A percentile compares a stretch with the other conserved stretches of the same genome.
Conservation (phyloP, 2,329 filamentous ascomycete genomes). For the Aspergillus fischeri region DNA sequence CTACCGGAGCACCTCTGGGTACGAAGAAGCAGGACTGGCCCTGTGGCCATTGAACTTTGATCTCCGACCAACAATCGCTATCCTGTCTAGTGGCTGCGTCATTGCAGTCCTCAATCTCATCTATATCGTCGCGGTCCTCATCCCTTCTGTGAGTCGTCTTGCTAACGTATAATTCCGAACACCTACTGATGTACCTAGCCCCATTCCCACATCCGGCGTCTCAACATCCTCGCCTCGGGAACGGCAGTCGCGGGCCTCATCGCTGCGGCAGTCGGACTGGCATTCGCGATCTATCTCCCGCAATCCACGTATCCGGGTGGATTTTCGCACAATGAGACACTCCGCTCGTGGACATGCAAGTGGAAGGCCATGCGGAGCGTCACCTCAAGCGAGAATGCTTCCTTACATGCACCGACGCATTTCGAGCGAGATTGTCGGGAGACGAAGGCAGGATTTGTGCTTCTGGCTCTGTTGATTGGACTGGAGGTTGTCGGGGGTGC, state of each 20-base stretch:
- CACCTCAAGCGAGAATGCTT: constrained; percentile 9
- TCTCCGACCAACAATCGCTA: constrained; percentile 35
- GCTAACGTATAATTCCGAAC: neutral
- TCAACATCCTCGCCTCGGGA: constrained; percentile 31
- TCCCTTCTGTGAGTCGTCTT: constrained; percentile 32
- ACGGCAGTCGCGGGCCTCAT: constrained; percentile 35
- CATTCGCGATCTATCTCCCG: constrained; percentile 32
- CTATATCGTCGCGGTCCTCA: constrained; percentile 29
- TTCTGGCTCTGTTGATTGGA: constrained; percentile 34
- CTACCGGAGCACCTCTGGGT: constrained; percentile 36
- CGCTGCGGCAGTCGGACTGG: constrained; percentile 29
- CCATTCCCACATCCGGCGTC: constrained; percentile 29
- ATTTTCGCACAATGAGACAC: constrained; percentile 32
- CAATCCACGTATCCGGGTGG: constrained; percentile 25
- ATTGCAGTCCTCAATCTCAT: constrained; percentile 29
- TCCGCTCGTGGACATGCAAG: constrained; percentile 42
- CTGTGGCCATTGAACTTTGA: constrained; percentile 44
- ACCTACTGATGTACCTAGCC: constrained; percentile 23
- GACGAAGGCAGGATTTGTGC: constrained; percentile 31
- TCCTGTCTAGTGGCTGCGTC: constrained; percentile 35
- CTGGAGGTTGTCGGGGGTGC: constrained; percentile 32
- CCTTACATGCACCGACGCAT: constrained; percentile 25
- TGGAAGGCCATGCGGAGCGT: constrained; percentile 25
- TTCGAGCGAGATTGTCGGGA: constrained; percentile 38
- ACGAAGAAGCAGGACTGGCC: constrained; percentile 29